Evolutionary conservation across 169 alveolate species (phyloP).

Genomic region (Perkinsus marinus): DNA sequence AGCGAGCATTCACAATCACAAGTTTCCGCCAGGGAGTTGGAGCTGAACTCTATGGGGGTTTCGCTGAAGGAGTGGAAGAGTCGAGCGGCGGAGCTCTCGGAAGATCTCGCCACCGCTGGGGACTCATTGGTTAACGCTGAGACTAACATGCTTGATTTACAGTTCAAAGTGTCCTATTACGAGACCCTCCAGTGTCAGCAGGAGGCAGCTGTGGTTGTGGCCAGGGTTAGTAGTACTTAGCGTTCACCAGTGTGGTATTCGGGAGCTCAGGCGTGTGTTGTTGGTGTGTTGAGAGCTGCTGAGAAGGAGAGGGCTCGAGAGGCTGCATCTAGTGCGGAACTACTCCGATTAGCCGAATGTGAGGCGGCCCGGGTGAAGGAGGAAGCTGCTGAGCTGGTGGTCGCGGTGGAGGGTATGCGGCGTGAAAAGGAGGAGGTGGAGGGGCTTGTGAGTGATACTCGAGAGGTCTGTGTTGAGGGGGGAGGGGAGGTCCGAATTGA

Average conservation of each 20-base stretch:
- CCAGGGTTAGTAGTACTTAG: neutral
- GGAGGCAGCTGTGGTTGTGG: neutral
- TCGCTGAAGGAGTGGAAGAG: neutral
- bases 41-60: neutral
- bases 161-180: neutral
- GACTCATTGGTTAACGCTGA: neutral
- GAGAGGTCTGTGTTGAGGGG: neutral
- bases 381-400: neutral
- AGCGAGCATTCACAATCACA: neutral
- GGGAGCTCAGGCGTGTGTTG: neutral
- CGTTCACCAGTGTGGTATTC: neutral
- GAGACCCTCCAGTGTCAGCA: neutral
- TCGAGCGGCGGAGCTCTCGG: neutral
- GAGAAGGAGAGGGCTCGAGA: neutral
- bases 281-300: neutral
- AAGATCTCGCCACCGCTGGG: neutral
- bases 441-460: neutral
- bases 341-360: neutral
- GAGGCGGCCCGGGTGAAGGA: neutral
- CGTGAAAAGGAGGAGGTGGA: neutral
- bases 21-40: neutral
- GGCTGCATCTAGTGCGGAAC: neutral
- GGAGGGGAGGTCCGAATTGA: neutral
- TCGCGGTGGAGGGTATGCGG: neutral
- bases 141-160: neutral